A percentile compares a stretch with the other conserved stretches of the same genome.
phyloP scores from a whole-genome alignment of 2,329 filamentous ascomycete species.

The Fusarium verticillioides region DNA sequence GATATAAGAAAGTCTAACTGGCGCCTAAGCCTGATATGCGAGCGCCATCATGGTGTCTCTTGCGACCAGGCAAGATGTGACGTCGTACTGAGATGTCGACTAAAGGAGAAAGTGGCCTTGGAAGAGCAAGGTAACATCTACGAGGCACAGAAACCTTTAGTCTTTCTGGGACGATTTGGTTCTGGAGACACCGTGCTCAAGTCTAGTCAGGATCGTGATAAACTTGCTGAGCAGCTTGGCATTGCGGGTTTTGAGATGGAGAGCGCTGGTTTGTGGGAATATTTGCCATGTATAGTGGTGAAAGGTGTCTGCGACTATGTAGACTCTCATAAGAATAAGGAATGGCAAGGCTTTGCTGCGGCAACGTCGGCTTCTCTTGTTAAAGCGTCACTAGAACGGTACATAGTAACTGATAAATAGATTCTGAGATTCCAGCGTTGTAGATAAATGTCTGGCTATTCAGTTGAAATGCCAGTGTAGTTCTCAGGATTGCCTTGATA shows the following conservation, averaged over 20 bases:
- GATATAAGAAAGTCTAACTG: too few species aligned
- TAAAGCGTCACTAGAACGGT: too few species aligned
- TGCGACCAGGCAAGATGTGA: too few species aligned
- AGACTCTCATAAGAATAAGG: neutral
- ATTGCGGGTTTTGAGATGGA: slow-evolving; percentile 47
- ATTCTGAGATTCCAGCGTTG: too few species aligned
- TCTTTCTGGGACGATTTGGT: neutral
- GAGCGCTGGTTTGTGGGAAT: slow-evolving; percentile 45
- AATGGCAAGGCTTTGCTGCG: neutral
- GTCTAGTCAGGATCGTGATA: fast-evolving
- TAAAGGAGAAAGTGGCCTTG: fast-evolving
- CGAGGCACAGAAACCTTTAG: neutral
- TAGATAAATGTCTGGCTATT: too few species aligned
- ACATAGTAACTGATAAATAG: too few species aligned
- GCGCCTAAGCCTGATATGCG: too few species aligned
- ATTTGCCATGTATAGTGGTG: slow-evolving; percentile 51
- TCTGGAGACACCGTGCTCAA: neutral
- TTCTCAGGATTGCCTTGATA: too few species aligned
- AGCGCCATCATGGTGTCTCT: too few species aligned
- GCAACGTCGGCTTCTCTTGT: neutral
- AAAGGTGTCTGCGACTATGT: slow-evolving; percentile 34
- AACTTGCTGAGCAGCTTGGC: fast-evolving
- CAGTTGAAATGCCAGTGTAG: fast-evolving
- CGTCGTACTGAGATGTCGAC: fast-evolving
- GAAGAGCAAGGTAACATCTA: fast-evolving